Evolutionary conservation across 441 rosid species (phyloP), one percentile per base, ranked within the genome.

Genomic region (Omphalea diandra): DNA sequence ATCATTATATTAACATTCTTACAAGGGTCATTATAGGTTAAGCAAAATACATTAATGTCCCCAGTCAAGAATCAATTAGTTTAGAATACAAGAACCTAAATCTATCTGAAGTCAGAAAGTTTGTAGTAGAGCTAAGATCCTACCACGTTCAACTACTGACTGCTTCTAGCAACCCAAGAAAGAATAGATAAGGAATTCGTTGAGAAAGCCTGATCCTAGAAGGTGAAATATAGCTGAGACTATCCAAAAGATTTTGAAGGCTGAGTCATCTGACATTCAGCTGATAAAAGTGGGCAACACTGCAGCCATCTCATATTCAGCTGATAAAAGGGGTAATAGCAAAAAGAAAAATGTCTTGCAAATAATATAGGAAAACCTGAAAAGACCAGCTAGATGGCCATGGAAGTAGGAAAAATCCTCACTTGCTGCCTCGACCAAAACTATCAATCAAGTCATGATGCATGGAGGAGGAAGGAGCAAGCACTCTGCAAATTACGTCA

Each of bases 401-500:
- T 78, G 81, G 87, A 83, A 80, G 83, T 61, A 76, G 88, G 40
- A 79, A 80, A 77, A 75, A 78, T 73, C 86, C 84, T 40, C 84
- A 73, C 70, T 79, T 55, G 84, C 84, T 71, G 82, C 88, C 84
- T 68, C 63, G 74, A 69, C 77, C 83, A 73, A 88, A 83, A 83
- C 74, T 77, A 83, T 68, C 83, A 80, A 83, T 68, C 83, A 80
- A 77, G 72, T 80, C 83, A 83, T 75, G 85, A 78, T 70, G 79
- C 80, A 81, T 50, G 80, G 76, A 76, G 72, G 73, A 79, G 81
- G 83, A 85, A 69, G 59, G 35, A 12, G 81, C 80, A 83, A 81
- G 87, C 65, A 76, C 76, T 85, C 86, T 84, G 87, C 87, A 87
- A 70, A 70, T 84, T 82, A 73, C 38, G 75, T 81, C 80, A 87